Conservation (phyloP, 495 filamentous ascomycete genomes). For the Penicillium salamii region DNA sequence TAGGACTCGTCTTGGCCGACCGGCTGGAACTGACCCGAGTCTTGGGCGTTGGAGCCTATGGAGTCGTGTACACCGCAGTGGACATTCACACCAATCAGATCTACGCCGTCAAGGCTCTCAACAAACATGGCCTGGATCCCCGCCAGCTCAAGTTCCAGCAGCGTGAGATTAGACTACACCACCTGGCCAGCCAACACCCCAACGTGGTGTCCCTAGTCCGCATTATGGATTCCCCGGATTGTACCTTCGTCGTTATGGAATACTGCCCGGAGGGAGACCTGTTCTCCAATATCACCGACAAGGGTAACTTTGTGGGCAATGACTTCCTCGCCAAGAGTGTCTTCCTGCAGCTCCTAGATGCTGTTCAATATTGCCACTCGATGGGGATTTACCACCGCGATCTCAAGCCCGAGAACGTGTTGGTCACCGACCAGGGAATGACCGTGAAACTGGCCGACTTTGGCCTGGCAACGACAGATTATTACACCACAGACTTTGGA, state of each 20-base stretch:
- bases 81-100: conserved; percentile 77
- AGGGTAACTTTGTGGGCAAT: conserved; percentile 88
- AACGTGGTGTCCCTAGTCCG: conserved; percentile 93
- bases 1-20: conserved; percentile 80
- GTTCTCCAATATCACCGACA: conserved; percentile 95
- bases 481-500: conserved; percentile 87
- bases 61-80: conserved; percentile 91
- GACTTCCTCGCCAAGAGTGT: conserved; percentile 81
- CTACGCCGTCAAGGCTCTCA: conserved; percentile 96
- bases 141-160: conserved; percentile 88
- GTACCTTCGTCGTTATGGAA: conserved; percentile 95
- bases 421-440: conserved; percentile 82
- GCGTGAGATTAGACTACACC: conserved; percentile 88
- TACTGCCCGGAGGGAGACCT: conserved; percentile 97
- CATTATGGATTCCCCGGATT: conserved; percentile 90
- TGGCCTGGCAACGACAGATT: conserved; percentile 84
- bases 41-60: conserved; percentile 92
- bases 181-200: conserved; percentile 80
- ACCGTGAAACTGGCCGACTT: conserved; percentile 97
- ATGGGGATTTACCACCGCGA: conserved; percentile 96
- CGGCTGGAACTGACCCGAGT: conserved; percentile 80
- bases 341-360: conserved; percentile 96
- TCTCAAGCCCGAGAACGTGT: conserved; percentile 96
- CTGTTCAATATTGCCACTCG: conserved; percentile 91
- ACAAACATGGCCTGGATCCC: conserved; percentile 84